Evolutionary conservation across 208 protist genomes (phyloP).

Genomic region (Leishmania tropica): DNA sequence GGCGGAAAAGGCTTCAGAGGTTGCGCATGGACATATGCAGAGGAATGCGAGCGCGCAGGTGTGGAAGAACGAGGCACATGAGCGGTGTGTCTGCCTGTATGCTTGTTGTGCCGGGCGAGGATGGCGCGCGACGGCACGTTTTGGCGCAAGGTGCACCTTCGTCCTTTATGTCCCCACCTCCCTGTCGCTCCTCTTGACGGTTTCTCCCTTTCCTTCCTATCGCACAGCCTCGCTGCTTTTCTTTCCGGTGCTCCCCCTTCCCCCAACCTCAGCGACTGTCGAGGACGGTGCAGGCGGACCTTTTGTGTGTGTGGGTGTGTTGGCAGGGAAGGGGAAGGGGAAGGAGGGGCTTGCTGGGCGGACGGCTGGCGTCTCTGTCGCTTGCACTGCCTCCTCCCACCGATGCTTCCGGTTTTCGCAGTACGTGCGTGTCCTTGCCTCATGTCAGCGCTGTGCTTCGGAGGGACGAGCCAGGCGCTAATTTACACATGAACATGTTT

Average conservation of each 20-base stretch:
- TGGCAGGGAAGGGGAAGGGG: no score
- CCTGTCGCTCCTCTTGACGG: neutral
- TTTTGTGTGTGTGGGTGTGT: neutral
- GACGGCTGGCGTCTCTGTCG: neutral
- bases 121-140: neutral
- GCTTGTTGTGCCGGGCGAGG: neutral
- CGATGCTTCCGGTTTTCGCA: neutral
- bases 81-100: neutral
- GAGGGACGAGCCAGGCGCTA: neutral
- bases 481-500: neutral
- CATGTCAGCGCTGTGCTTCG: neutral
- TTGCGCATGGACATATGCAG: neutral
- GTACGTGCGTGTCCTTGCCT: neutral
- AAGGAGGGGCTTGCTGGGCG: no score
- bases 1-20: neutral
- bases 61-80: neutral
- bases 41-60: neutral
- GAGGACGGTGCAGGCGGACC: neutral
- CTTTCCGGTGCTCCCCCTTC: neutral
- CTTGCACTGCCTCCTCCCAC: neutral
- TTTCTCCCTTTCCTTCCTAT: neutral
- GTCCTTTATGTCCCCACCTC: neutral
- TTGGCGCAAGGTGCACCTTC: neutral
- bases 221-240: neutral
- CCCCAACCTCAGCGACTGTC: neutral